Base-by-base conservation (phyloP, 768 basidiomycete genomes). In the Pholiota molesta region DNA sequence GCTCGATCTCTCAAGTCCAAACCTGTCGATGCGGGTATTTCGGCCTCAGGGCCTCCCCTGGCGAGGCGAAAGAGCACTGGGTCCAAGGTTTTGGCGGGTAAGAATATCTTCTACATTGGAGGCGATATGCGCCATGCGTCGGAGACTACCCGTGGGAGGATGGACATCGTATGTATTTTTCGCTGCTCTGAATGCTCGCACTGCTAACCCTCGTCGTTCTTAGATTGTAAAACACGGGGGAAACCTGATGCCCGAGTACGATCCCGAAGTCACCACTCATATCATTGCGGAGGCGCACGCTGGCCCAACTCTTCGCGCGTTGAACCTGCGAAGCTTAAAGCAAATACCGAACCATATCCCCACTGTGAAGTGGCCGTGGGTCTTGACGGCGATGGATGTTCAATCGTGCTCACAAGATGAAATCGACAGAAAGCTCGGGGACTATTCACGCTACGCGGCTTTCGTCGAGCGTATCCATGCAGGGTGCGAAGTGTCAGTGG, bases 141-240 rank as follows among this genome's bases (percentile, higher is more conserved):
- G 26, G 74, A 77, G 39, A 69, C 69, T 49, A 90, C 88, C 3
- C 80, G 80, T 49, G 78, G 77, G 16, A 79, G 83, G 62, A 89
- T 91, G 86, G 78, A 85, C 14, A 71, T 85, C 39, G 89, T 90
- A 75, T 67, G 87, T 77, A n/a, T 37, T 47, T 29, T 55, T 31
- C 55, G 54, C 40, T 54, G 17, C 59, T 49, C 53, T 55, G 21
- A 55, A 56, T 14, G 42, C 40, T 44, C 37, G 13, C 19, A 49
- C 10, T 51, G 51, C 28, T 62, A 13, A 65, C 37, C 14, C 37
- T 31, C 52, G 8, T 57, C 54, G 54, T 26, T 29, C 35, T 26
- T 64, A 93, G 91, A 83, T 94, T 42, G 77, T 86, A 45, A 78
- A 77, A 62, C 75, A 84, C 63, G 92, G 92, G 11, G 92, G 84